Evolutionary conservation across 176 grass and related monocot genomes (phyloP), one percentile per base, ranked within the genome.

Genomic region (Puccinellia tenuiflora): DNA sequence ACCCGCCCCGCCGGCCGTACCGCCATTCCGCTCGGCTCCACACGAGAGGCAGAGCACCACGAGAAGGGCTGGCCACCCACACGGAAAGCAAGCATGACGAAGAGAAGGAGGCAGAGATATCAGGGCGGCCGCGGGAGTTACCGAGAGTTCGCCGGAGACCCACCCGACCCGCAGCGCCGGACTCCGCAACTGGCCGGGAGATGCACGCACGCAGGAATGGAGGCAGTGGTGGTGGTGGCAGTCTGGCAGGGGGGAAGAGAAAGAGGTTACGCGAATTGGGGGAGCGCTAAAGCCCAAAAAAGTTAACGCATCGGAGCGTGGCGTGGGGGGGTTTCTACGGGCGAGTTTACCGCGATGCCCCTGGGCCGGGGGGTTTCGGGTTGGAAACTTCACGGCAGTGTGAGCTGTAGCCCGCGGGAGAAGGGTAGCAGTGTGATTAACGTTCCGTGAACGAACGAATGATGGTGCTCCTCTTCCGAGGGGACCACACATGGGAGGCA

Each of bases 211-310:
- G 14, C 34, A 59, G 52, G 80, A 45, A 46, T 45, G 68, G 80
- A 73, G 17, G 14, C 6, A 15, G 77, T n/a, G n/a, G n/a, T n/a
- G n/a, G 43, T 14, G 16, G 14, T 24, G 21, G 31, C 69, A 3
- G 15, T 17, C 39, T 5, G 76, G 53, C 42, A 45, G 37, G 67
- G 39, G 21, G 38, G 60, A 6, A 6, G 30, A 37, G 0, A 1
- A n/a, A 5, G 37, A 33, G 25, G 79, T 42, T 70, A 70, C 79
- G 64, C 6, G 22, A 54, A 38, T 33, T 13, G 3, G 21, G 62
- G 13, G 31, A 43, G 63, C 79, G 63, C 64, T 71, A 31, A 57
- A 82, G 51, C 80, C 78, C 51, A 82, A 55, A 15, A 54, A 33
- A 24, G 20, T 56, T n/a, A 63, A 29, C 17, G 47, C 79, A 43